phyloP scores from a whole-genome alignment of 2,329 filamentous ascomycete genomes.

The Talaromyces sp. region DNA sequence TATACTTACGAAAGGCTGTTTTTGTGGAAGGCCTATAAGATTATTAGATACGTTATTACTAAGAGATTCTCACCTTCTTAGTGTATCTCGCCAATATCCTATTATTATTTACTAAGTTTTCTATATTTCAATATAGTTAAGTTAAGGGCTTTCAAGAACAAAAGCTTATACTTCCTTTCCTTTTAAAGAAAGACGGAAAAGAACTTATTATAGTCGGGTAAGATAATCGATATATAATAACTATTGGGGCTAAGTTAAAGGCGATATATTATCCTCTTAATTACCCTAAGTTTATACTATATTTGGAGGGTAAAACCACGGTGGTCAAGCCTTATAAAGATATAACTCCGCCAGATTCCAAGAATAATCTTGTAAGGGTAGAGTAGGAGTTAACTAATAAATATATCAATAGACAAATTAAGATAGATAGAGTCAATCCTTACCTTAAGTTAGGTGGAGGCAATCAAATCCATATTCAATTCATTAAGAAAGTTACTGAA shows the following conservation, averaged over 20 bases:
- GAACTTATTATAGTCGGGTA: neutral
- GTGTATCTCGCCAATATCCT: neutral
- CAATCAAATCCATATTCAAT: neutral
- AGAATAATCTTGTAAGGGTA: neutral
- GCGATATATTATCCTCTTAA: neutral
- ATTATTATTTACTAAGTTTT: neutral
- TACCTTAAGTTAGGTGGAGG: neutral
- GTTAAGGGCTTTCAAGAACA: neutral
- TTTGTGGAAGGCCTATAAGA: slow-evolving; percentile 1
- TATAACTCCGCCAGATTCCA: neutral
- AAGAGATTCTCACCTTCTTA: neutral
- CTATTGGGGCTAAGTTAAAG: neutral
- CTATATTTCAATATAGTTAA: neutral
- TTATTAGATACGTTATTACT: neutral
- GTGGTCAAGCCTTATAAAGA: neutral
- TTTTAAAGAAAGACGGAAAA: neutral
- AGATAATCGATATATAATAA: neutral
- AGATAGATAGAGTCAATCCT: neutral
- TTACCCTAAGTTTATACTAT: neutral
- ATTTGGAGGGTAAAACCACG: neutral
- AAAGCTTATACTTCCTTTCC: slow-evolving; percentile 1
- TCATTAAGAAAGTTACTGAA: neutral
- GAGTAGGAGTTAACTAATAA: neutral
- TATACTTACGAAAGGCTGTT: neutral
- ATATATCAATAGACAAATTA: neutral